Conservation (phyloP, 257 asterid genomes). For the Solanum raphanifolium region DNA sequence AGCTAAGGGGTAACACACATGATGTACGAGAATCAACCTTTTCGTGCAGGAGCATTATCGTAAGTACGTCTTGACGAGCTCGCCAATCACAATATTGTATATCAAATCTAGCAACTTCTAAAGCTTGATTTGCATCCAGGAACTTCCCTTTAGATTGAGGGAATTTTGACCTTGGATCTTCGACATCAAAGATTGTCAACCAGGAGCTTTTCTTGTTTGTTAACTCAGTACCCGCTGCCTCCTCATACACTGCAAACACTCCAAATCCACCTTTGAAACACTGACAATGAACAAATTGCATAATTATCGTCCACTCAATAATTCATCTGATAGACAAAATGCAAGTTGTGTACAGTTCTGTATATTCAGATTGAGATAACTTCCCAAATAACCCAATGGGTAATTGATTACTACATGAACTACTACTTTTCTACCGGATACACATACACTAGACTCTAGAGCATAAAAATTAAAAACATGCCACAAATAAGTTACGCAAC, state of each 20-base stretch:
- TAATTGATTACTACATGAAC: background rate
- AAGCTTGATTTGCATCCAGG: conserved; percentile 64
- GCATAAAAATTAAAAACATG: background rate
- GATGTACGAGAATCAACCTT: conserved; percentile 32
- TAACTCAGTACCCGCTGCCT: conserved; percentile 37
- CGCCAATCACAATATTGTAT: conserved; percentile 93
- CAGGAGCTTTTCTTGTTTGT: conserved; percentile 54
- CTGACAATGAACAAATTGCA: conserved; percentile 22
- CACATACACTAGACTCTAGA: background rate
- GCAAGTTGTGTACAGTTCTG: conserved; percentile 2
- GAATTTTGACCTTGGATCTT: conserved; percentile 79
- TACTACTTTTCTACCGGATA: background rate
- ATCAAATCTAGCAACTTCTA: conserved; percentile 84
- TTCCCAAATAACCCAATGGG: background rate
- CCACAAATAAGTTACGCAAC: background rate
- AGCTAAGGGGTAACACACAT: background rate
- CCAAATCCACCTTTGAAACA: conserved; percentile 52
- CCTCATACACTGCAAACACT: conserved; percentile 71
- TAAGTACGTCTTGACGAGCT: conserved; percentile 89
- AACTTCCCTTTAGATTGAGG: conserved; percentile 75
- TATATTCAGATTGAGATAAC: background rate
- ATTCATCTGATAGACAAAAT: background rate
- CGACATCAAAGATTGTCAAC: conserved; percentile 70
- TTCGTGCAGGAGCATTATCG: conserved; percentile 89
- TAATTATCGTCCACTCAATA: background rate